Evolutionary conservation across 768 basidiomycete genomes (phyloP), one percentile per base, ranked within the genome.

Genomic region (Calocybe indica): DNA sequence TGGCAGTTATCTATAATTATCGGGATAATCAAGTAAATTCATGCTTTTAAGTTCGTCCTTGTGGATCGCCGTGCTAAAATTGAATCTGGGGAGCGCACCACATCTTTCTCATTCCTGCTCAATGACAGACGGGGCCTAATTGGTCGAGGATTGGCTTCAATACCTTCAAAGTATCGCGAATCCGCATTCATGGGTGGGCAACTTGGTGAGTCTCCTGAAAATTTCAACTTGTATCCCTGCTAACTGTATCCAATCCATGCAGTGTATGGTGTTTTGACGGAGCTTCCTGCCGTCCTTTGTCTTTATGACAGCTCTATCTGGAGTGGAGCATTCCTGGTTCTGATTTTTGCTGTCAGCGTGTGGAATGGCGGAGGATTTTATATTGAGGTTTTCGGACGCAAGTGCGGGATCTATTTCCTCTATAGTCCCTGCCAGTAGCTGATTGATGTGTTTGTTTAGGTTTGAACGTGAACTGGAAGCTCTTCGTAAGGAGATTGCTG

Each of bases 321-420:
- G 80, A 92, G 89, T 55, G 80, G 77, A 12, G 63, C 75, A 2
- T 96, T 92, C 69, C 66, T 97, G 15, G 67, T 94, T 35, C 54
- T 78, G 53, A 86, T 97, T 38, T 90, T 97, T 58, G 71, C 78
- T 11, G 89, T 92, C 39, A 88, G 88, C 50, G 92, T 88, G 0
- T 98, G 93, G 93, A 98, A 97, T 60, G 94, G 94, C 7, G 92
- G 88, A 15, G 90, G 89, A 1, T 96, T 85, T 72, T 96, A 96
- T 63, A 93, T 96, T 46, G 93, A 96, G 63, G 93, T 96, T 13
- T 96, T 95, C 60, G 93, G 93, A 29, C 82, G 93, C 68, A 95
- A 96, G 93, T 94, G 53, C 55, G 90, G 78, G 22, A 49, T 49
- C 51, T 22, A 11, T 14, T 30, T 7, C 47, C 13, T 28, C 48